Conservation (phyloP, 495 filamentous ascomycete species). For the Cercophora newfieldiana region DNA sequence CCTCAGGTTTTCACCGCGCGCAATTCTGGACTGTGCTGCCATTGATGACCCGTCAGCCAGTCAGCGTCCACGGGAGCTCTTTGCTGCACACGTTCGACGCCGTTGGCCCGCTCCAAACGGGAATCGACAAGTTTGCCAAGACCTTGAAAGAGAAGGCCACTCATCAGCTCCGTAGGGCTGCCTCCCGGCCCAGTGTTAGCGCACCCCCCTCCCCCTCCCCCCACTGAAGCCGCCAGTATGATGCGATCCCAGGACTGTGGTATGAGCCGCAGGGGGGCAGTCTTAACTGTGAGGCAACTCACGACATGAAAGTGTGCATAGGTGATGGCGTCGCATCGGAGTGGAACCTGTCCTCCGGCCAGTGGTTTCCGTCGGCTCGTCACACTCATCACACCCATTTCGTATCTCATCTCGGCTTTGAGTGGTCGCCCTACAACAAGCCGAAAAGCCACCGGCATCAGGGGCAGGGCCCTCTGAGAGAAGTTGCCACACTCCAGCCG, state of each 20-base stretch:
- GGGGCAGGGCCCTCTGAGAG: neutral
- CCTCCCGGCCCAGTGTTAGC: neutral
- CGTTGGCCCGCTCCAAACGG: slow-evolving; percentile 10
- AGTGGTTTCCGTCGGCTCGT: neutral
- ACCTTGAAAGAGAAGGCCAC: slow-evolving; percentile 9
- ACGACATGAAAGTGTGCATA: neutral
- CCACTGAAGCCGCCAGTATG: slow-evolving; percentile 7
- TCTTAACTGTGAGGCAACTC: neutral
- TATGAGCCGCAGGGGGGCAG: neutral
- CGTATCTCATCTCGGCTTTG: neutral
- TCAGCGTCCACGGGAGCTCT: slow-evolving; percentile 1
- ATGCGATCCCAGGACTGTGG: slow-evolving; percentile 26
- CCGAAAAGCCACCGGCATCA: slow-evolving; percentile 12
- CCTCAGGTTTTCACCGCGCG: neutral
- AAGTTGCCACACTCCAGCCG: neutral
- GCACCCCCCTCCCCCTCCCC: neutral
- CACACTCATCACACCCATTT: neutral
- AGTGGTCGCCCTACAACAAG: slow-evolving; percentile 16
- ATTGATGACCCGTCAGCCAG: neutral
- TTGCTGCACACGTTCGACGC: neutral
- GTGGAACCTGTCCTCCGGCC: neutral
- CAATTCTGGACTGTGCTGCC: neutral
- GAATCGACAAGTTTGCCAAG: slow-evolving; percentile 15
- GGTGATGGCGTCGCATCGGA: neutral
- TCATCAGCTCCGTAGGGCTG: slow-evolving; percentile 30